Evolutionary conservation across 2,329 filamentous ascomycete species (phyloP).

Genomic region (Xenoacremonium recifei): DNA sequence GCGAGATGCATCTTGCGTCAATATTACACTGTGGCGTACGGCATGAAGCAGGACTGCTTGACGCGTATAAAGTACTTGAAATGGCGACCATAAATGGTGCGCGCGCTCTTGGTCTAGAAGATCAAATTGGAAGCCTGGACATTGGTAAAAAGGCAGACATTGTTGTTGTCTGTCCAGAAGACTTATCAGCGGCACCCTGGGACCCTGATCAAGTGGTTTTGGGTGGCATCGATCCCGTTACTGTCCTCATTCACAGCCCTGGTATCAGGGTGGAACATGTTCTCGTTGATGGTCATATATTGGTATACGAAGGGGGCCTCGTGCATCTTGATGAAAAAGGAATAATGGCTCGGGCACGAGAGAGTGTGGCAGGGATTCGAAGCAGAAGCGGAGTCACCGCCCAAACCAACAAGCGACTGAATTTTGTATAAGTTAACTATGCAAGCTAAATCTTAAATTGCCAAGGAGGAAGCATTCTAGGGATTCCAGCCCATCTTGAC

Average conservation of each 20-base stretch:
- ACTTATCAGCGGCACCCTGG: constrained; percentile 2
- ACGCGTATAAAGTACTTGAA: constrained; percentile 39
- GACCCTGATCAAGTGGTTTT: constrained; percentile 3
- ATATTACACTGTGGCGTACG: constrained; percentile 46
- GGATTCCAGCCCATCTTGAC: no score
- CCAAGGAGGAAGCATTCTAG: no score
- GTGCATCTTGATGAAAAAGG: neutral
- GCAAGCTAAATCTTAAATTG: no score
- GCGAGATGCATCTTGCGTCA: constrained; percentile 51
- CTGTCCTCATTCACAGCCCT: constrained; percentile 1
- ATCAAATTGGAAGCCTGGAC: constrained; percentile 38
- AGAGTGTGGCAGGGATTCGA: no score
- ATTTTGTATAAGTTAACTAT: no score
- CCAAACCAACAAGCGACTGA: no score
- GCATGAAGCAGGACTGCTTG: constrained; percentile 40
- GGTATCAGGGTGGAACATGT: constrained; percentile 2
- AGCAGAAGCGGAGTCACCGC: no score
- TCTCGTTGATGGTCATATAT: constrained; percentile 3
- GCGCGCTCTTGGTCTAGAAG: constrained; percentile 42
- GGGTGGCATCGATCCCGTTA: constrained; percentile 4
- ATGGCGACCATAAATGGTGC: constrained; percentile 52
- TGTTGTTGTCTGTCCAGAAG: constrained; percentile 25
- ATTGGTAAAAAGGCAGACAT: constrained; percentile 42
- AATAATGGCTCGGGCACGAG: no score
- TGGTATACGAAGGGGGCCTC: constrained; percentile 1